Base-by-base conservation (phyloP, 345 rosid genomes). In the Salix brachista region DNA sequence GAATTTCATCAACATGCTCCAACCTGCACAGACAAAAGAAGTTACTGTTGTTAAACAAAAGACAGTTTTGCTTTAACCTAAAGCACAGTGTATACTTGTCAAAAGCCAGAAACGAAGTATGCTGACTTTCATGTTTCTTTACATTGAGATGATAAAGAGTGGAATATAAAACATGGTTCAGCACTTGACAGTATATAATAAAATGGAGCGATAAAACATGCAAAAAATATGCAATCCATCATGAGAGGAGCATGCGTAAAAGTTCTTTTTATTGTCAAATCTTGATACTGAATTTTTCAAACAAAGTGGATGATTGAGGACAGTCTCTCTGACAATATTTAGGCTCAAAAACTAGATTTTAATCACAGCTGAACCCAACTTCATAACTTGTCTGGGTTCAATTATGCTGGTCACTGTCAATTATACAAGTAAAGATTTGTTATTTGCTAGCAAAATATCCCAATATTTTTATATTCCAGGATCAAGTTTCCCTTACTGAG, bases 1-100 rank as follows among this genome's bases (percentile, higher is more conserved):
- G 81, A 80, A 93, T 88, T 86, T 92, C 98, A 86, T 90, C 98
- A 46, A 93, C 88, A 78, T 96, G 90, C 86, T 93, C 98, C 89
- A 93, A 85, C 88, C 99, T 96, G 85, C 48, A 50, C 32, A 71
- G 32, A 75, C 34, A 69, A 11, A 37, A 39, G 42, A 18, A 18
- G 42, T 28, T 56, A 42, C 26, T 26, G 19, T 42, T 72, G 16
- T 21, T 50, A 37, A 25, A 44, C 25, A 46, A 36, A 77, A 46
- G 28, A n/a, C 60, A 39, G 78, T 44, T n/a, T 67, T 23, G 6
- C 39, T 46, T 48, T 6, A 21, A 21, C 39, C 36, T 61, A 28
- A 41, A 50, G 8, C 25, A 68, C 4, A 25, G n/a, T 10, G 4
- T 4, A 10, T 28, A 18, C 21, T 56, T 76, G 41, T 68, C 42